phyloP scores from a whole-genome alignment of 768 basidiomycete species.

The Tricholomella constricta region DNA sequence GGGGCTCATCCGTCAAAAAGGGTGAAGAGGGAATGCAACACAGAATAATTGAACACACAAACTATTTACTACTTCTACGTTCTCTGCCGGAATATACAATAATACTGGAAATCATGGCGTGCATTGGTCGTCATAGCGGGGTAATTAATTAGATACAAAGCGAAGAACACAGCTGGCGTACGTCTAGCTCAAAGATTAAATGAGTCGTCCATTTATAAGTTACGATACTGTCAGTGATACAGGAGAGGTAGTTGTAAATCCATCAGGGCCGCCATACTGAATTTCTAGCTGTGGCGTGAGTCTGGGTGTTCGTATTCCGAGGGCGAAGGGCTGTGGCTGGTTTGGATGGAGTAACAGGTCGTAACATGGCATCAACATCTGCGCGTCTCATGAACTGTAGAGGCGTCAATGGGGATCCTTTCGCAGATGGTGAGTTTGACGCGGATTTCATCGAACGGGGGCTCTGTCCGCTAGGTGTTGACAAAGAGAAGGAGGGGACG shows the following conservation, averaged over 20 bases:
- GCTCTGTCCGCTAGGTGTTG: constrained; percentile 55
- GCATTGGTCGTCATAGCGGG: constrained; percentile 1
- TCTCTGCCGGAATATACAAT: background rate
- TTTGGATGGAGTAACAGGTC: constrained; percentile 71
- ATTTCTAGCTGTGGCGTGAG: constrained; percentile 51
- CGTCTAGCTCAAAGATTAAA: constrained; percentile 6
- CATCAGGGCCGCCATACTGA: constrained; percentile 66
- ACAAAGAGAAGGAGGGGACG: constrained; percentile 69
- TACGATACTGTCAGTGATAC: constrained; percentile 9
- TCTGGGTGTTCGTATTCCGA: constrained; percentile 39
- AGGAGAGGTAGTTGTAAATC: constrained; percentile 7
- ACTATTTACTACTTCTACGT: background rate
- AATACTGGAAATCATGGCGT: background rate
- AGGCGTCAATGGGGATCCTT: constrained; percentile 76
- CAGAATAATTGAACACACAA: background rate
- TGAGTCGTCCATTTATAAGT: background rate
- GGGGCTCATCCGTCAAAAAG: constrained; percentile 3
- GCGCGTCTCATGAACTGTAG: constrained; percentile 86
- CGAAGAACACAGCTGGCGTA: background rate
- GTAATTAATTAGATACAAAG: constrained; percentile 11
- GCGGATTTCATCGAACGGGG: constrained; percentile 49
- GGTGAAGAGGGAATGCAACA: constrained; percentile 3
- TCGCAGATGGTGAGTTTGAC: constrained; percentile 45
- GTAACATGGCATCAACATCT: constrained; percentile 56
- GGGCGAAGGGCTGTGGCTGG: constrained; percentile 37